Evolutionary conservation across 371 early-diverging fungal genomes (phyloP), one percentile per base, ranked within the genome.

Genomic region (Mucor racemosus): DNA sequence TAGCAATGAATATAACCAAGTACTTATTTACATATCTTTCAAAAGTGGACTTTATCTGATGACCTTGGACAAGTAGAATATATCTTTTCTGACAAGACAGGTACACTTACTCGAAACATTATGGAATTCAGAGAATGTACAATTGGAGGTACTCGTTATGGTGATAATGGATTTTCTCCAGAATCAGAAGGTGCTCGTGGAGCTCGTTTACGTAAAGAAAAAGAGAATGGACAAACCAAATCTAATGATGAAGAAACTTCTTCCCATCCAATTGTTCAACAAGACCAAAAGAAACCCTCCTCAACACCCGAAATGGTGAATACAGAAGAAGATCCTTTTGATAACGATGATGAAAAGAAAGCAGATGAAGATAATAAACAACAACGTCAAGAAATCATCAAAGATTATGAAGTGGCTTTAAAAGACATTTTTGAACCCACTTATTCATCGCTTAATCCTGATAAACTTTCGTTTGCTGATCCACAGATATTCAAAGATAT

Each of bases 31-130:
- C 46, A 10, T 44, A 57, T 33, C 8, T 35, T 35, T 26, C 3
- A 26, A 26, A 11, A 87, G 81, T 97, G 97, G 91, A 97, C 94
- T 71, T 78, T 99, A 26, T 94, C 95, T 13, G 99, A 99, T 72
- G 99, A 99, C 62, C 78, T 96, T 33, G 98, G 99, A 53, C 94
- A 95, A 73, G 92, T 99, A 57, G 94, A 96, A 71, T 98, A 96
- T 77, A 88, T 99, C 10, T 94, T 98, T 73, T 92, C 94, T 26
- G 99, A 99, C 82, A 99, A 99, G 73, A 99, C 99, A 39, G 99
- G 99, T 10, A 99, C 99, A 4, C 81, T 99, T 38, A 99, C 99
- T n/a, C 88, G 92, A 71, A 99, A 99, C 76, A 84, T 94, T 33
- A 88, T 84, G 87, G 86, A 95, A 72, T 96, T 97, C 69, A 90